Base-by-base conservation (phyloP, 169 alveolate species). In the Plasmodium gaboni region DNA sequence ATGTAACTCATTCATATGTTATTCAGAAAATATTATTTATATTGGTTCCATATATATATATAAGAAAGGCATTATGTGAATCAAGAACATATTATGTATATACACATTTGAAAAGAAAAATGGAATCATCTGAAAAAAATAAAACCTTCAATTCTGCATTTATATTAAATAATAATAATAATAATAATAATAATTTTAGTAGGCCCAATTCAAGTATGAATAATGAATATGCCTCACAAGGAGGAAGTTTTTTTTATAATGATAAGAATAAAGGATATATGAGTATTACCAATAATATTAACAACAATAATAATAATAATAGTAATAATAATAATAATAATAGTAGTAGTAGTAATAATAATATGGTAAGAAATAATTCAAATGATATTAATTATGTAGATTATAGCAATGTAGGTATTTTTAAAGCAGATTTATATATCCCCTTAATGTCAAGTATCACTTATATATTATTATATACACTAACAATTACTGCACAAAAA, bases 41-140 rank as follows among this genome's bases (percentile, higher is more conserved):
- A n/a, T 50, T 80, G 13, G n/a, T 80, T 3, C 90, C 90, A 8
- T 80, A 80, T 80, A 48, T 80, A 71, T 80, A 80, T 71, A 80
- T 80, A 67, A 83, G 80, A 17, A 80, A 55, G 22, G 90, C 90
- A 5, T 42, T 80, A 15, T 80, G 78, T 68, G 90, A 80, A 70
- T 80, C 90, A 1, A 28, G 90, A 60, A 80, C 90, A 4, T 80
- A 80, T 42, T 80, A 80, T 80, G 90, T 80, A 44, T 80, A 80
- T 80, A 68, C 26, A 22, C 90, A 80, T 24, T 65, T 80, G 50
- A 71, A 80, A 44, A 67, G 60, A 42, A 80, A 67, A 71, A 80
- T 80, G 73, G 76, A 71, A 17, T 59, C 44, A 4, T 50, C 28
- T 12, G 28, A 13, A n/a, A 73, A 80, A 26, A 38, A 28, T 57